Conservation (phyloP, 2,329 filamentous ascomycete genomes). For the Fusarium armeniacum region DNA sequence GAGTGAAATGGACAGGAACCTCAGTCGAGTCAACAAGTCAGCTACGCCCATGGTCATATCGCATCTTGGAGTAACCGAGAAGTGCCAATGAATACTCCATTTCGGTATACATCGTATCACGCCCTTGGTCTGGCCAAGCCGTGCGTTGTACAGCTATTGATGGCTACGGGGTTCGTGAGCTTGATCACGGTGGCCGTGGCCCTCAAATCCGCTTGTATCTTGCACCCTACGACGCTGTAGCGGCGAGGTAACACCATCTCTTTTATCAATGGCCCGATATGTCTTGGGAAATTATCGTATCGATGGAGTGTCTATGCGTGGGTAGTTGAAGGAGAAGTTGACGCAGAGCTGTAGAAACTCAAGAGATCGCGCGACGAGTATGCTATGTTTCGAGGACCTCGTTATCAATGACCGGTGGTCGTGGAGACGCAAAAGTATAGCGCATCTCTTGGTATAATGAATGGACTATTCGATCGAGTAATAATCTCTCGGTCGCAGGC, state of each 20-base stretch:
- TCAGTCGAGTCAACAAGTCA: constrained; percentile 5
- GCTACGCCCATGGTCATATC: background rate
- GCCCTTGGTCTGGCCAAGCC: background rate
- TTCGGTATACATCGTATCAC: constrained; percentile 3
- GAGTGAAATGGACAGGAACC: background rate
- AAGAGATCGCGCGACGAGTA: background rate
- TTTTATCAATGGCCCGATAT: background rate
- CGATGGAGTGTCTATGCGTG: no score
- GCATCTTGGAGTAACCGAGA: background rate
- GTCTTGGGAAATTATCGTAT: background rate
- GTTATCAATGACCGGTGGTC: fast-evolving
- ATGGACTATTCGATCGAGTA: fast-evolving
- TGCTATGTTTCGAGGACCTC: background rate
- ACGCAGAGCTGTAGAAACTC: background rate
- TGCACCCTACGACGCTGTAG: background rate
- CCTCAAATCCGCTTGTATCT: background rate
- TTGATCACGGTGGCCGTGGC: background rate
- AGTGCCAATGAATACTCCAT: background rate
- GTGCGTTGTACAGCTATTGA: constrained; percentile 5
- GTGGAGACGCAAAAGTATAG: background rate
- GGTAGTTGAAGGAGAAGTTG: background rate
- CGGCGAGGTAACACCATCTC: no score
- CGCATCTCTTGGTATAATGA: fast-evolving
- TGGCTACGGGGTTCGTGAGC: background rate
- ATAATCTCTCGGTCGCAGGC: background rate